Percentiles rank a stretch among this genome's conserved stretches.
These are phyloP conservation scores for Penicillium sp. DNA, from an alignment of 2,329 filamentous ascomycete genomes.

Conservation along the genomic window DNA sequence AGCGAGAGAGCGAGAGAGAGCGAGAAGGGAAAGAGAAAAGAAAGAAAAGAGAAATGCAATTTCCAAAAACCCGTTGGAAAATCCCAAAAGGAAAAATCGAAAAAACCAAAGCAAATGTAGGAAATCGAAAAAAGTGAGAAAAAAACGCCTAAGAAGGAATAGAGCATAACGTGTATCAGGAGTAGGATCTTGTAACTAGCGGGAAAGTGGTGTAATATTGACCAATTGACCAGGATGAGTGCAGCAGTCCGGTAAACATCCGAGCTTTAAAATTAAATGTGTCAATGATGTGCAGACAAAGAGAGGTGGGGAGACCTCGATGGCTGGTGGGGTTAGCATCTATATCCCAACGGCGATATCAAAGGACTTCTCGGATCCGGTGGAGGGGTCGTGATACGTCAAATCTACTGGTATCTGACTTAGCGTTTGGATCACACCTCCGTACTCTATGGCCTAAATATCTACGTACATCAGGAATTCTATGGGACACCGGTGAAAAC, in stretches of 20 bases:
- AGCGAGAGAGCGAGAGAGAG: background rate
- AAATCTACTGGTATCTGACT: background rate
- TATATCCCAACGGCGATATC: conserved; percentile 1
- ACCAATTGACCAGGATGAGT: conserved; percentile 33
- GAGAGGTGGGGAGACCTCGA: conserved; percentile 3
- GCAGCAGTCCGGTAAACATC: conserved; percentile 31
- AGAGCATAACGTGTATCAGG: conserved; percentile 16
- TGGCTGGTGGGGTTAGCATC: conserved; percentile 5
- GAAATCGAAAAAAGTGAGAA: conserved; percentile 4
- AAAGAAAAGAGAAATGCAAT: conserved; percentile 1
- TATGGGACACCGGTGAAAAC: too few relatives aligned
- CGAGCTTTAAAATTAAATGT: conserved; percentile 22
- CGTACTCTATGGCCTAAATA: background rate
- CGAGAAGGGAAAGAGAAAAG: background rate
- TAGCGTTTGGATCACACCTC: too few relatives aligned
- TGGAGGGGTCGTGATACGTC: conserved; percentile 26
- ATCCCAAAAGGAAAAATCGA: background rate
- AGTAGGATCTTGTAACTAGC: conserved; percentile 39
- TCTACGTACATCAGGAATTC: too few relatives aligned
- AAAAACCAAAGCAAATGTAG: background rate
- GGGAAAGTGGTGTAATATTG: conserved; percentile 42
- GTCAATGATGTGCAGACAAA: conserved; percentile 32
- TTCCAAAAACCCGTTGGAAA: background rate
- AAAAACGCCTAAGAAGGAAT: conserved; percentile 16
- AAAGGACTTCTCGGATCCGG: conserved; percentile 16